Conservation (phyloP, 2,329 filamentous ascomycete species). For the Cercospora sp. region DNA sequence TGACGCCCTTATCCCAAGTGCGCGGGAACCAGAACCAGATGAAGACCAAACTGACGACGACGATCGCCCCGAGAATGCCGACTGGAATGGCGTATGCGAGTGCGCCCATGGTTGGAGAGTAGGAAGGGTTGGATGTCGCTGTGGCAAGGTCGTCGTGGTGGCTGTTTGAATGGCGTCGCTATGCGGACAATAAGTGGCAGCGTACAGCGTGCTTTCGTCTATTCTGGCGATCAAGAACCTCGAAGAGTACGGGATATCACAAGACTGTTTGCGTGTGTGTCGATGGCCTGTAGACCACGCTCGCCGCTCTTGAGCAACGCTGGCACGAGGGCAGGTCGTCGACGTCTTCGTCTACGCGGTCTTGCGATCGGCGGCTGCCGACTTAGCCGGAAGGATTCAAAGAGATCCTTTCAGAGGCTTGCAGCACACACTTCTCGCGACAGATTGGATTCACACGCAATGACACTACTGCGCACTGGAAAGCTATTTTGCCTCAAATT, state of each 20-base stretch:
- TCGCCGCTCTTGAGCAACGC: not conserved
- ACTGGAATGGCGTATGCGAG: slow-evolving; percentile 32
- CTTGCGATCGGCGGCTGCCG: not conserved
- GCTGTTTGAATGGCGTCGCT: not conserved
- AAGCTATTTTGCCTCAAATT: not conserved
- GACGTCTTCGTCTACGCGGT: not conserved
- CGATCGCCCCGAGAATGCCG: slow-evolving; percentile 31
- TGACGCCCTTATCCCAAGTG: slow-evolving; percentile 28
- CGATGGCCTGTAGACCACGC: not conserved
- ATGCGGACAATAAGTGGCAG: not conserved
- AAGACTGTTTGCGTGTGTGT: not conserved
- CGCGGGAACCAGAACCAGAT: slow-evolving; percentile 37
- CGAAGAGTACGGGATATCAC: not conserved
- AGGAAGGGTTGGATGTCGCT: not conserved
- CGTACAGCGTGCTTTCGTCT: not conserved
- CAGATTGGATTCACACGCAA: not conserved
- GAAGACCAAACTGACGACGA: slow-evolving; percentile 28
- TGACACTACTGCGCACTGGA: not conserved
- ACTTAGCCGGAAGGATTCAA: slow-evolving; percentile 2
- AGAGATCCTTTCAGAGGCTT: not conserved
- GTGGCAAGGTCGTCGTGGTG: not conserved
- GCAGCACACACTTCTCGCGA: not conserved
- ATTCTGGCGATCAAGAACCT: not conserved
- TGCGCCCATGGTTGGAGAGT: slow-evolving; percentile 21
- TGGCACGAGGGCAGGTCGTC: slow-evolving; percentile 1